phyloP scores from a whole-genome alignment of 1,139 yeast species.

The Saccharomyces hybrid region DNA sequence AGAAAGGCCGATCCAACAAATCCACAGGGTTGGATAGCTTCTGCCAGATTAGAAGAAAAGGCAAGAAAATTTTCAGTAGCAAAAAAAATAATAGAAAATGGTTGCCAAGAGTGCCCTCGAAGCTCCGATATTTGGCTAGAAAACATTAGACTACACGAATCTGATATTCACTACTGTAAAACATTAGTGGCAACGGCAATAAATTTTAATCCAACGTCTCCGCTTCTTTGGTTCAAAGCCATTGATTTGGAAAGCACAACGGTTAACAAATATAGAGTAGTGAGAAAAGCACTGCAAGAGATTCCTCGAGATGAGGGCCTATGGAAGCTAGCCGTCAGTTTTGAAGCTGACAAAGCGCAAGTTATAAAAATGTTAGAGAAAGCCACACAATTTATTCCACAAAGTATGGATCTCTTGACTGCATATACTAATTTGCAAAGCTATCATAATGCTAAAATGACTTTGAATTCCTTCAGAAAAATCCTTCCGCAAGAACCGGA shows the following conservation, averaged over 20 bases:
- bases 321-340: slow-evolving; percentile 49
- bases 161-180: slow-evolving; percentile 43
- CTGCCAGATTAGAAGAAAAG: slow-evolving; percentile 71
- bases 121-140: slow-evolving; percentile 81
- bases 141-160: slow-evolving; percentile 55
- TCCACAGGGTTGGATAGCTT: slow-evolving; percentile 81
- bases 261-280: slow-evolving; percentile 45
- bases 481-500: slow-evolving; percentile 43
- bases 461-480: slow-evolving; percentile 56
- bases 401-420: slow-evolving; percentile 59
- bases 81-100: slow-evolving; percentile 54
- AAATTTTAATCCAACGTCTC: slow-evolving; percentile 46
- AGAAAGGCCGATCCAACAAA: slow-evolving; percentile 67
- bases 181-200: slow-evolving; percentile 62
- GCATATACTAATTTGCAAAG: slow-evolving; percentile 40
- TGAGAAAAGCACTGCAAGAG: slow-evolving; percentile 54
- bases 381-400: slow-evolving; percentile 66
- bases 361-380: slow-evolving; percentile 50
- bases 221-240: slow-evolving; percentile 68
- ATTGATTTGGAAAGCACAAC: slow-evolving; percentile 54
- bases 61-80: slow-evolving; percentile 55
- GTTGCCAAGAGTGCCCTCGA: slow-evolving; percentile 60
- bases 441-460: slow-evolving; percentile 42
- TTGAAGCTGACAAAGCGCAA: slow-evolving; percentile 44
- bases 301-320: slow-evolving; percentile 41